These are phyloP conservation scores for Apiosordaria backusii DNA, from an alignment of 495 filamentous ascomycete species.

Conservation along the genomic window DNA sequence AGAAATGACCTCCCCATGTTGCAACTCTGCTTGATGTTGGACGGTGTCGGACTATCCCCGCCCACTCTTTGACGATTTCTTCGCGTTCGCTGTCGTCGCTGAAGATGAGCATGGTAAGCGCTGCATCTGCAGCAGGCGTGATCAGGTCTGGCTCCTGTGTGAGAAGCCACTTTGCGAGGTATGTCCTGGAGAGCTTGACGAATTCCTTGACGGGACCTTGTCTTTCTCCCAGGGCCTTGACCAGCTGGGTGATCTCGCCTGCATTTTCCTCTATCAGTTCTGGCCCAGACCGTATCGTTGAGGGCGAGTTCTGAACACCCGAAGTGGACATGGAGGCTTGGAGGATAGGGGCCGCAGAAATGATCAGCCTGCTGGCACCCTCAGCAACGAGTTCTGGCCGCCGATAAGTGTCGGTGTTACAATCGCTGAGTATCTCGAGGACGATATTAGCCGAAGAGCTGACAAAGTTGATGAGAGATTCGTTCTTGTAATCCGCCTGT, in stretches of 20 bases:
- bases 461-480: slow-evolving; percentile 14
- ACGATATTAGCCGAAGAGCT: slow-evolving; percentile 21
- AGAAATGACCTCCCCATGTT: slow-evolving; percentile 39
- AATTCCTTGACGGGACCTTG: slow-evolving; percentile 14
- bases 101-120: slow-evolving; percentile 40
- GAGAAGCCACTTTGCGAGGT: slow-evolving; percentile 39
- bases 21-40: slow-evolving; percentile 27
- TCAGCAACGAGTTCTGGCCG: slow-evolving; percentile 69
- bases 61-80: slow-evolving; percentile 38
- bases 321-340: slow-evolving; percentile 23
- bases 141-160: slow-evolving; percentile 43
- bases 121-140: slow-evolving; percentile 40
- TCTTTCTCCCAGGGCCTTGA: slow-evolving; percentile 10
- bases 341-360: slow-evolving; percentile 40
- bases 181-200: slow-evolving; percentile 26
- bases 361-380: slow-evolving; percentile 55
- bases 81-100: slow-evolving; percentile 26
- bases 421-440: slow-evolving; percentile 33
- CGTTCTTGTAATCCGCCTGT: not conserved
- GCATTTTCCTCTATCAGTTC: slow-evolving; percentile 17
- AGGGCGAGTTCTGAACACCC: not conserved
- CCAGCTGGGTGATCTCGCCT: slow-evolving; percentile 18
- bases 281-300: slow-evolving; percentile 22
- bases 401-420: slow-evolving; percentile 43
- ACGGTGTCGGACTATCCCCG: slow-evolving; percentile 32